Evolutionary conservation across 139 green algal species (phyloP).

Genomic region (Micractinium sp.): DNA sequence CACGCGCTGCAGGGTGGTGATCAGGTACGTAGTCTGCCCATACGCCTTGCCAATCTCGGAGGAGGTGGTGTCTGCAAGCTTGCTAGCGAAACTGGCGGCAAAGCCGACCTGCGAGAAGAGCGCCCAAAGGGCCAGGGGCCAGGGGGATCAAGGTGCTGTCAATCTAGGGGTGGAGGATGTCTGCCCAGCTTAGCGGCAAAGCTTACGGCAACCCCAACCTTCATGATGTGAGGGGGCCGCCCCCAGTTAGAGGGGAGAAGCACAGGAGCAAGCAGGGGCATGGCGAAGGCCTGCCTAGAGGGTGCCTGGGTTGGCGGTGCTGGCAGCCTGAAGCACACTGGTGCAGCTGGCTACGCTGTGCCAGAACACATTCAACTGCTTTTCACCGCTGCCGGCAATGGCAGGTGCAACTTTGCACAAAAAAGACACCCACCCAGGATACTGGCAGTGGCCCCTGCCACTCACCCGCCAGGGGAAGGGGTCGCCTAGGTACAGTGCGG

Average conservation of each 20-base stretch:
- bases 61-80: slow-evolving; percentile 94
- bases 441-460: not conserved
- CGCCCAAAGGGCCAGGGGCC: not conserved
- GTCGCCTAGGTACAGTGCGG: slow-evolving; percentile 64
- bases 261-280: no score
- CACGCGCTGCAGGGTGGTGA: slow-evolving; percentile 83
- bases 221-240: no score
- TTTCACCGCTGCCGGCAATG: not conserved
- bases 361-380: no score
- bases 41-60: slow-evolving; percentile 98
- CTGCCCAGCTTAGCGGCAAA: no score
- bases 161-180: no score
- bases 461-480: slow-evolving; percentile 66
- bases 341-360: no score
- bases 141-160: no score
- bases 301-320: no score
- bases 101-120: slow-evolving; percentile 69
- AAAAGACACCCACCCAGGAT: no score
- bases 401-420: not conserved
- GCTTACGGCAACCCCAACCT: no score
- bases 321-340: not conserved
- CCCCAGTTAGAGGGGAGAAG: no score
- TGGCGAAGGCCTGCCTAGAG: no score
- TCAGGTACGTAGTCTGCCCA: slow-evolving; percentile 91
- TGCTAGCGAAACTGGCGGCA: slow-evolving; percentile 90